Base-by-base conservation (phyloP, 1,284 basidiomycete genomes). In the Amylostereum areolatum region DNA sequence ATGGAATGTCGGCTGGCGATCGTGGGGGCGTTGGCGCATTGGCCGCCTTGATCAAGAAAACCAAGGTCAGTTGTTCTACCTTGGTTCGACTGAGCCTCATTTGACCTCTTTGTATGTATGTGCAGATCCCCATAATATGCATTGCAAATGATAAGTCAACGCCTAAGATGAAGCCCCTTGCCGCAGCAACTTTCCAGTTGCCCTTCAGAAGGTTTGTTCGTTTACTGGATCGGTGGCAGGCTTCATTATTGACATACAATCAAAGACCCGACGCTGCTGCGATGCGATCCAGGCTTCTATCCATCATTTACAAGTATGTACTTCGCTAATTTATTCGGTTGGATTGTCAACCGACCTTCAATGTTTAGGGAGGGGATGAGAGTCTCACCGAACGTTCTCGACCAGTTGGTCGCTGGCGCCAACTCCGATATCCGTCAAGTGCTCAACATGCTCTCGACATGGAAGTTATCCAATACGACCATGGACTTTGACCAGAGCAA, bases 1-100 rank as follows among this genome's bases (percentile, higher is more conserved):
- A 99, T 59, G 96, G 97, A 6, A 99, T 99, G 94, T 97, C 93
- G 5, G 91, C 92, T 2, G 96, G 96, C 28, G 97, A 99, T 67
- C 79, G 96, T 46, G 96, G 97, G 24, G 96, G 96, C 54, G 89
- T 98, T 1, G 95, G 92, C 30, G 96, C 96, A 6, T 69, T 99
- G 59, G 94, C 94, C 53, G 81, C 84, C 0, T 64, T 99, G 50
- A 97, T 99, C 62, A 94, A 89, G 71, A 98, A 97, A 74, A 90
- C 91, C 10, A 92, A 88, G 72, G 92, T 88, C 46, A 3, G 31
- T n/a, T 18, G 24, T 39, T 27, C 28, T 29, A 11, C 18, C 3
- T 31, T 43, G 18, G 18, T 18, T 18, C 18, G 18, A 18, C 18
- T 11, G 5, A 29, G 36, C 34, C 46, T 27, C 9, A 42, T 41